phyloP scores from a whole-genome alignment of 108 stramenopile species.

The Mediolabrus comicus region DNA sequence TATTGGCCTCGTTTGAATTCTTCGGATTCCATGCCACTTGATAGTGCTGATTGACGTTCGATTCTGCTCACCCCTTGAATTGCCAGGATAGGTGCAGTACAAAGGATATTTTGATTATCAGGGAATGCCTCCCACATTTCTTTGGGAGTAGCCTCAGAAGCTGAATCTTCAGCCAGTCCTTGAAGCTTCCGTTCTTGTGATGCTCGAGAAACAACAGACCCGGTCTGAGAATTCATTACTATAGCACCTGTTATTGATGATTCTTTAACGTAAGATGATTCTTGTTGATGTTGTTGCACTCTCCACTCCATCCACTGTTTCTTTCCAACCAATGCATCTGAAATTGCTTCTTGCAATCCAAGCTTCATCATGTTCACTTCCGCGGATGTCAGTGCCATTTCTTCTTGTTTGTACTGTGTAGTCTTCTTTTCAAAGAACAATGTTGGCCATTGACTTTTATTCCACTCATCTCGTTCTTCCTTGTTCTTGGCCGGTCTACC shows the following conservation, averaged over 20 bases:
- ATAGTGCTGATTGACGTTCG: conserved; percentile 58
- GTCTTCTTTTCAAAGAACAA: conserved; percentile 60
- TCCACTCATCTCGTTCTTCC: conserved; percentile 60
- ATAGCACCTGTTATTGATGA: conserved; percentile 35
- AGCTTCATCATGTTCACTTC: conserved; percentile 38
- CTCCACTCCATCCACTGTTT: conserved; percentile 16
- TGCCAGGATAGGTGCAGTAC: conserved; percentile 66
- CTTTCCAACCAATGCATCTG: conserved; percentile 30
- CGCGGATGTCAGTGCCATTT: conserved; percentile 36
- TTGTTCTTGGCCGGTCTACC: conserved; percentile 58
- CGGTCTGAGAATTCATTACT: conserved; percentile 46
- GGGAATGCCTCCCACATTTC: conserved; percentile 9
- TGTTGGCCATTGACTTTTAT: conserved; percentile 63
- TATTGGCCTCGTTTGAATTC: conserved; percentile 49
- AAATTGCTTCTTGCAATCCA: conserved; percentile 42
- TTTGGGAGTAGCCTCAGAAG: background rate
- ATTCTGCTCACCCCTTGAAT: conserved; percentile 76
- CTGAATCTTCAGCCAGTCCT: background rate
- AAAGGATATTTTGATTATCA: conserved; percentile 53
- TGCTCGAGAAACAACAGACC: conserved; percentile 40
- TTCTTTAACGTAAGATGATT: background rate
- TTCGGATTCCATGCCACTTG: conserved; percentile 48
- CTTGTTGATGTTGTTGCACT: background rate
- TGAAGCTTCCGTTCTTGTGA: conserved; percentile 27
- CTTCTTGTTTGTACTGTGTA: conserved; percentile 50